Percentiles rank a stretch among this genome's conserved stretches.
These are phyloP conservation scores for Rhodomyrtus tomentosa DNA, from an alignment of 345 rosid species.

Conservation along the genomic window DNA sequence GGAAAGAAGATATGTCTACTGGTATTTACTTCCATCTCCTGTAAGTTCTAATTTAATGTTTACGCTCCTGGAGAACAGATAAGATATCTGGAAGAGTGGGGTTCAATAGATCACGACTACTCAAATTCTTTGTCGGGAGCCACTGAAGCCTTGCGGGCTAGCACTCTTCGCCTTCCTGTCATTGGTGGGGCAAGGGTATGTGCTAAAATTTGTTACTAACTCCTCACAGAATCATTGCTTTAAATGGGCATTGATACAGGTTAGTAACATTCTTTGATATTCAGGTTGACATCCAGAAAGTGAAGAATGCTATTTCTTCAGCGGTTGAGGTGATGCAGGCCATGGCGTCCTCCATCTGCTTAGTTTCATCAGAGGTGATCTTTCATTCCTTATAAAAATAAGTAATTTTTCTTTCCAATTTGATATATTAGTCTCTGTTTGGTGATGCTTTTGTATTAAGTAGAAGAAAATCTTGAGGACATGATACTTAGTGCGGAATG, in stretches of 20 bases:
- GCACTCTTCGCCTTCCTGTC: conserved; percentile 85
- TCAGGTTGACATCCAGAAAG: conserved; percentile 67
- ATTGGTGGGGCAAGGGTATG: conserved; percentile 67
- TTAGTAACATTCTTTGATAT: neutral
- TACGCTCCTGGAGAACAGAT: conserved; percentile 33
- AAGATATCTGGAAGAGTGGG: conserved; percentile 51
- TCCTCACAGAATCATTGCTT: neutral
- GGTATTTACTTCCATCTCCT: neutral
- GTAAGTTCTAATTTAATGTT: neutral
- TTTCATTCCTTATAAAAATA: neutral
- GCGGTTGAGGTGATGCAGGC: conserved; percentile 90
- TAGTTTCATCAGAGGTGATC: conserved; percentile 54
- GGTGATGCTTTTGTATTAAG: neutral
- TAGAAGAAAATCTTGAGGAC: neutral
- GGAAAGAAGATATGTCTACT: neutral
- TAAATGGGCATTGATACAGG: neutral
- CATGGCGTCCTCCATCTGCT: conserved; percentile 69
- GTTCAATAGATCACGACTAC: conserved; percentile 43
- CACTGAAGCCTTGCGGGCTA: conserved; percentile 62
- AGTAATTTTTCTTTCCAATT: neutral
- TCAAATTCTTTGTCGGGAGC: conserved; percentile 63
- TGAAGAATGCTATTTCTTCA: conserved; percentile 72
- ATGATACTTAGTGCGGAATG: neutral
- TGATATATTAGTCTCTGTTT: neutral
- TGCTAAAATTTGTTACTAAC: neutral